Evolutionary conservation across 2,329 filamentous ascomycete genomes (phyloP).

Genomic region (Alternaria hordeiaustralica): DNA sequence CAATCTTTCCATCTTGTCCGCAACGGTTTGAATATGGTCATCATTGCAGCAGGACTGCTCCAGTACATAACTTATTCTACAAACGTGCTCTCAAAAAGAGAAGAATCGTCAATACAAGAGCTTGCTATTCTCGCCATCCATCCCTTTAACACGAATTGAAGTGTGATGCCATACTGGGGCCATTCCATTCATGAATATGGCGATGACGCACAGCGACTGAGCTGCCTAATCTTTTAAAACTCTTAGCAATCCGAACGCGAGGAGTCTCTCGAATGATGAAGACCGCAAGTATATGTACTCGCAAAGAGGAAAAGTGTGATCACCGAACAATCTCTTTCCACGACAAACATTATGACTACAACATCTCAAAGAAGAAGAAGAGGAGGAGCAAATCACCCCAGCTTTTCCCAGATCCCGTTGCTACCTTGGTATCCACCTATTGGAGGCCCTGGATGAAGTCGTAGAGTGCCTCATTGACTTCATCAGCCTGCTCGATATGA

Average conservation of each 20-base stretch:
- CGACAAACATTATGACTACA: fast-evolving
- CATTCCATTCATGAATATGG: fast-evolving
- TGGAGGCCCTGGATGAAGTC: neutral
- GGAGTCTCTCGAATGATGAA: neutral
- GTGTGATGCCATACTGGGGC: too few species aligned
- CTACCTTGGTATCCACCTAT: neutral
- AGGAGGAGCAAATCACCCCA: neutral
- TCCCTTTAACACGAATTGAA: neutral
- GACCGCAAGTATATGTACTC: neutral
- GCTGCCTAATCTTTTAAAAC: neutral
- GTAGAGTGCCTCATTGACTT: neutral
- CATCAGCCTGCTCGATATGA: neutral
- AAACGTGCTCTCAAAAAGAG: too few species aligned
- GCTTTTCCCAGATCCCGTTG: neutral
- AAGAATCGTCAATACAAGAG: too few species aligned
- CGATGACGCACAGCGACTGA: neutral
- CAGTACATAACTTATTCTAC: too few species aligned
- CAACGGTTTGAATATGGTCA: too few species aligned
- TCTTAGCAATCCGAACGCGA: neutral
- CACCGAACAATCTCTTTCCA: neutral
- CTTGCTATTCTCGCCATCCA: too few species aligned
- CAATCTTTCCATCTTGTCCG: too few species aligned
- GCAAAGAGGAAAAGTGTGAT: neutral
- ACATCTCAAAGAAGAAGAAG: neutral
- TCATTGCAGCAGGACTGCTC: too few species aligned